Conservation (phyloP, 1,284 basidiomycete genomes). For the Puccinia sorghi region DNA sequence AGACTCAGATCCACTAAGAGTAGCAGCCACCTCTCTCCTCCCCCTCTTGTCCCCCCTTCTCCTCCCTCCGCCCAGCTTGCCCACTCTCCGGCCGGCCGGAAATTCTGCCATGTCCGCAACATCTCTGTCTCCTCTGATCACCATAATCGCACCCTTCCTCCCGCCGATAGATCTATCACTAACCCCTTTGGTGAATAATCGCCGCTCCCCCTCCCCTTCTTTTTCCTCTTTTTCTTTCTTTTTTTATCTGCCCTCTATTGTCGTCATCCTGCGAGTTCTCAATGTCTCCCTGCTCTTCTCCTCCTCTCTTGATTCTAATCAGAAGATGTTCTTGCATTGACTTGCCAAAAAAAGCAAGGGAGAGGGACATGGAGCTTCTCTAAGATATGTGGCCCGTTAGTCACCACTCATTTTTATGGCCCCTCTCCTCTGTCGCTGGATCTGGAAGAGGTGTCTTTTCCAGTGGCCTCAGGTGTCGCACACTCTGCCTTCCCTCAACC, state of each 20-base stretch:
- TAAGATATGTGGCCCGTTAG: no score
- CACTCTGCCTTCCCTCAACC: no score
- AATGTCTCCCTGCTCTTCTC: no score
- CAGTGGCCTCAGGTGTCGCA: no score
- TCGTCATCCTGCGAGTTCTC: no score
- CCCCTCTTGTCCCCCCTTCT: background rate
- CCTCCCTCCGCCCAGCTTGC: background rate
- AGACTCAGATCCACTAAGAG: slow-evolving; percentile 26
- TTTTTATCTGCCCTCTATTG: background rate
- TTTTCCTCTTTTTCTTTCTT: background rate
- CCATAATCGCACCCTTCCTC: background rate
- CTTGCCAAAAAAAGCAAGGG: no score
- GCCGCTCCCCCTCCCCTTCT: background rate
- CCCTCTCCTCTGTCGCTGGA: no score
- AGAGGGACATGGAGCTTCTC: no score
- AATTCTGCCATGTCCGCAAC: background rate
- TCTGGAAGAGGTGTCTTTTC: no score
- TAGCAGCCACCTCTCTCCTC: background rate
- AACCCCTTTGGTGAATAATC: slow-evolving; percentile 19
- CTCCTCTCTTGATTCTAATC: no score
- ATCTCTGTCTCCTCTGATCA: slow-evolving; percentile 16
- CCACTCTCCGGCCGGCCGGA: background rate
- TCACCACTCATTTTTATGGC: no score
- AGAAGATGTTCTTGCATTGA: no score
- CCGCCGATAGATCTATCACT: background rate